Percentiles rank a stretch among this genome's conserved stretches.
Evolutionary conservation across 768 basidiomycete genomes (phyloP).

Genomic region (Suillus discolor): DNA sequence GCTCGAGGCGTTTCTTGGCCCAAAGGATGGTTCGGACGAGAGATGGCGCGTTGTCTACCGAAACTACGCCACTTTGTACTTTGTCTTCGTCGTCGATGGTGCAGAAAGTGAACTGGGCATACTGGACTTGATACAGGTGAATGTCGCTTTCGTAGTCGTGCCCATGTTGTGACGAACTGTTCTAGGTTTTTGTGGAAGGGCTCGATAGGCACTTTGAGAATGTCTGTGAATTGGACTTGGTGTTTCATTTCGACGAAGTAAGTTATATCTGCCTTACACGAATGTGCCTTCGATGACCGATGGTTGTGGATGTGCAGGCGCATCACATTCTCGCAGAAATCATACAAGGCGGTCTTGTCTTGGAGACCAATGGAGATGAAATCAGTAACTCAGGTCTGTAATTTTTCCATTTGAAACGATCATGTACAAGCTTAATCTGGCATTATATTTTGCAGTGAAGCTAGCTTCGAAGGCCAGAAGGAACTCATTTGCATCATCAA

Average conservation of each 20-base stretch:
- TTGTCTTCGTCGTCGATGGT: conserved; percentile 95
- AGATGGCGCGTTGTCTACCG: conserved; percentile 90
- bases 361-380: conserved; percentile 93
- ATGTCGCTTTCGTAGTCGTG: background rate
- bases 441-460: conserved; percentile 52
- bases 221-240: conserved; percentile 96
- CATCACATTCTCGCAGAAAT: conserved; percentile 96
- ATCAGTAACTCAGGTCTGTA: conserved; percentile 70
- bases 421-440: background rate
- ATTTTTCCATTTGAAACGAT: conserved; percentile 2
- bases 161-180: background rate
- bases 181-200: conserved; percentile 91
- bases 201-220: conserved; percentile 96
- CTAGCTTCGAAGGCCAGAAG: conserved; percentile 70
- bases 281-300: background rate
- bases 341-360: conserved; percentile 93
- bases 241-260: conserved; percentile 99
- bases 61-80: conserved; percentile 94
- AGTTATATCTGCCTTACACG: conserved; percentile 17
- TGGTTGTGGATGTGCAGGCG: conserved; percentile 52
- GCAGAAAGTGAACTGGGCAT: conserved; percentile 97
- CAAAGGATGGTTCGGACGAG: conserved; percentile 51
- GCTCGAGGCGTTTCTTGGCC: conserved; percentile 72
- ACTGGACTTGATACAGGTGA: conserved; percentile 89
- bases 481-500: conserved; percentile 79